These are phyloP conservation scores for Stygiomarasmius scandens DNA, from an alignment of 1,284 basidiomycete genomes.

Conservation along the genomic window DNA sequence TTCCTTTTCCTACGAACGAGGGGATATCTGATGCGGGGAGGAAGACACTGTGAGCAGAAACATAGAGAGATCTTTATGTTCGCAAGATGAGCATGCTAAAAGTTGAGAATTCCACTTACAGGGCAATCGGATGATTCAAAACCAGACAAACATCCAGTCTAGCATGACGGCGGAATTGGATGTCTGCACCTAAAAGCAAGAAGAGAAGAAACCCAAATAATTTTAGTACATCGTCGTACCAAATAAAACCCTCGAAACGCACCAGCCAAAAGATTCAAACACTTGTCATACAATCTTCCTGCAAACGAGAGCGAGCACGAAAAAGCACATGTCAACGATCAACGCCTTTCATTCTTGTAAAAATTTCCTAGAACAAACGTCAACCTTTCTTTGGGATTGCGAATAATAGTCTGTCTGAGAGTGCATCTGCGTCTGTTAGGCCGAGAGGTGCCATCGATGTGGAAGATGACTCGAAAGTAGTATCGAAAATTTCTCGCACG, in stretches of 20 bases:
- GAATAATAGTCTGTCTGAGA: conserved; percentile 79
- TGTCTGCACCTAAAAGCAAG: conserved; percentile 78
- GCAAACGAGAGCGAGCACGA: background rate
- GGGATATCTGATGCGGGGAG: conserved; percentile 97
- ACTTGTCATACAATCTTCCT: conserved; percentile 94
- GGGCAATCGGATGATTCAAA: conserved; percentile 90
- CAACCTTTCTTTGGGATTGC: conserved; percentile 98
- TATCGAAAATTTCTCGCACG: too few relatives aligned
- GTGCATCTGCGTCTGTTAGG: conserved; percentile 46
- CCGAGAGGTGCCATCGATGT: background rate
- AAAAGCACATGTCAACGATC: too few relatives aligned
- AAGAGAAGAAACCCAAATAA: background rate
- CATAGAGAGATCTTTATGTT: background rate
- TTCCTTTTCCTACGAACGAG: conserved; percentile 97
- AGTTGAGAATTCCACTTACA: conserved; percentile 49
- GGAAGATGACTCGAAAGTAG: background rate
- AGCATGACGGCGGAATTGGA: conserved; percentile 91
- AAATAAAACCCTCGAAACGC: conserved; percentile 24
- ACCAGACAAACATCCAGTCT: conserved; percentile 92
- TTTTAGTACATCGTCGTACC: too few relatives aligned
- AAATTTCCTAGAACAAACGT: too few relatives aligned
- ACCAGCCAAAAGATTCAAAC: conserved; percentile 84
- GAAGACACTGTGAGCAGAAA: conserved; percentile 71
- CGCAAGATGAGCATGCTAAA: background rate
- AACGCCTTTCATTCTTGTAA: too few relatives aligned